Conservation (phyloP, 768 basidiomycete species). For the Lactifluus subvellereus region DNA sequence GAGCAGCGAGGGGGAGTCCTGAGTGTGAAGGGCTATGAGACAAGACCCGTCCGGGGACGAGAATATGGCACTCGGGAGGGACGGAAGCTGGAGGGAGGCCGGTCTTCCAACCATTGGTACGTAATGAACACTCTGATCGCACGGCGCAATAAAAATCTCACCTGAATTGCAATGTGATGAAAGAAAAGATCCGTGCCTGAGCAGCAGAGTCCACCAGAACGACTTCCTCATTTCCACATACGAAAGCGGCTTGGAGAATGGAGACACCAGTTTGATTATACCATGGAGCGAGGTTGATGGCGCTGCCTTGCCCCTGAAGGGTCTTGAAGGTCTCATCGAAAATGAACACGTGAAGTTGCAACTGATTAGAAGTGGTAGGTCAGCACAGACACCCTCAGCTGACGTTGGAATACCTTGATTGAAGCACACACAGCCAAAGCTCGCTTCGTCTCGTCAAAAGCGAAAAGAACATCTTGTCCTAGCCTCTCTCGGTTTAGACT, state of each 20-base stretch:
- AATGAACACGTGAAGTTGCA: conserved; percentile 41
- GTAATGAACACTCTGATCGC: neutral
- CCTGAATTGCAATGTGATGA: conserved; percentile 50
- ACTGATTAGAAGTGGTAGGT: conserved; percentile 15
- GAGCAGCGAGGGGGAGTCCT: conserved; percentile 18
- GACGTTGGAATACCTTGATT: conserved; percentile 33
- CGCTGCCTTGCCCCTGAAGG: conserved; percentile 39
- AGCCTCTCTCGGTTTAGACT: conserved; percentile 41
- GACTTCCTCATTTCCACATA: conserved; percentile 48
- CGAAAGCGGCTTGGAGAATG: conserved; percentile 39
- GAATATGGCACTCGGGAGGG: conserved; percentile 33
- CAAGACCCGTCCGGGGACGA: conserved; percentile 54
- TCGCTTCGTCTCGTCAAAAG: conserved; percentile 49
- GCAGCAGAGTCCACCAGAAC: conserved; percentile 42
- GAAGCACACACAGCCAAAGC: conserved; percentile 44
- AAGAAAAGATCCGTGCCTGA: conserved; percentile 46
- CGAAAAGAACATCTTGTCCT: conserved; percentile 39
- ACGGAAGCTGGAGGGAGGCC: conserved; percentile 36
- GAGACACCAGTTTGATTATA: conserved; percentile 29
- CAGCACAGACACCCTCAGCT: neutral
- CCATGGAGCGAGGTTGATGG: conserved; percentile 41
- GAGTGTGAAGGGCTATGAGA: conserved; percentile 34
- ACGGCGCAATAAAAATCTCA: conserved; percentile 25
- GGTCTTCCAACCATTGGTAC: conserved; percentile 33
- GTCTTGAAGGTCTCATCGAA: conserved; percentile 41